Evolutionary conservation across 2,329 filamentous ascomycete genomes (phyloP), one percentile per base, ranked within the genome.

Genomic region (Seiridium unicorne): DNA sequence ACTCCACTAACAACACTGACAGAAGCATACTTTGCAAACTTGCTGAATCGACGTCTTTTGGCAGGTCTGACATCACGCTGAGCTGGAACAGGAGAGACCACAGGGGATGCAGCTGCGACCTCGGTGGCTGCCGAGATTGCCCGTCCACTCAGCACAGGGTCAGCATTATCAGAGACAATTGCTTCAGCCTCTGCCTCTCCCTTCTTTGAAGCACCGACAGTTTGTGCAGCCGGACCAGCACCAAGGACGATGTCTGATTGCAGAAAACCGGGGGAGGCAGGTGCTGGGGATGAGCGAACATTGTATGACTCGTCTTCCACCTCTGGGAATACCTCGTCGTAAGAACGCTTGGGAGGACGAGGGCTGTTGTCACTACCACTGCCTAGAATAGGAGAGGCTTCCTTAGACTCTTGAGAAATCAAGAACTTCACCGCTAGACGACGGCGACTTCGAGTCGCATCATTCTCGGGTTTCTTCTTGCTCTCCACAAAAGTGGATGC

Each of bases 401-500:
- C 47, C 35, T 65, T 65, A 8, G 67, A 64, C 53, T 72, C 71
- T 38, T 67, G 61, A 3, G 63, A 64, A 5, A 73, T 60, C 31
- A 73, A 61, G 59, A 70, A 69, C 53, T 69, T 56, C 35, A 73
- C 72, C 5, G 60, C 64, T 26, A 73, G 61, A 26, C 69, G 66
- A 31, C 68, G 64, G 9, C 60, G 60, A 51, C 58, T 61, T 7
- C 54, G 55, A 26, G n/a, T 34, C 8, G 9, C 35, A 42, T 59
- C 61, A 35, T 34, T 57, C 8, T 64, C 62, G 11, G 59, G 59
- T 18, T 62, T 64, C 44, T 63, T 61, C 60, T 73, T 72, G 62
- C 71, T 73, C 35, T 67, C 64, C 18, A 70, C 65, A 49, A 68
- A 73, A 6, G 64, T 67, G 38, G 66, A 72, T 8, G 71, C 71